Base-by-base conservation (phyloP, 306 rosid species). In the Malus asiatica region DNA sequence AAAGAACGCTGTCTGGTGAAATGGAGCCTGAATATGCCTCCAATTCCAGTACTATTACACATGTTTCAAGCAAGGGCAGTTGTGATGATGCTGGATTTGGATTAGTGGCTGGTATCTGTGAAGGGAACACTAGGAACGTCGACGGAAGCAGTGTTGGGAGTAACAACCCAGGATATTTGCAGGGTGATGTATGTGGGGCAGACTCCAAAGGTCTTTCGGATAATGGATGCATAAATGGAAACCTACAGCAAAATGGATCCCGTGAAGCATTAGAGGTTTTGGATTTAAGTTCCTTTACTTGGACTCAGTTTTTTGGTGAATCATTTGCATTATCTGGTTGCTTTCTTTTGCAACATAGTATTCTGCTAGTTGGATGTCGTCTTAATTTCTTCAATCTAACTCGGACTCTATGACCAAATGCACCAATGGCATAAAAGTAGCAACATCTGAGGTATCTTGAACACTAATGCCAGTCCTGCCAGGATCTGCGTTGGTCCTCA, bases 191-290 rank as follows among this genome's bases (percentile, higher is more conserved):
- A 5, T 71, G 57, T 48, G 87, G 72, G 79, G 77, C 74, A 45
- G 84, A 73, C 57, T 86, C 87, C 9, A 76, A 73, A 15, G 61
- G 66, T 12, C 80, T 73, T 25, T 68, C 48, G 19, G 86, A 71
- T 75, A 83, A 69, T 70, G 68, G 48, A 20, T 33, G 68, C 70
- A 52, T 83, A 10, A 65, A 68, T 68, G 84, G 80, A 69, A 75
- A 79, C 57, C 80, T 75, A 68, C 84, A 68, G 22, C 86, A 66
- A 58, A 73, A 74, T 11, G 75, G 73, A 84, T 76, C 72, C 10
- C 88, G 60, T 67, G 72, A 79, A 79, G 81, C 82, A 73, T 76
- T 74, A 76, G 89, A 93, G 98, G 98, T 91, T 89, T 84, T 84
- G 81, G 76, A 79, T 86, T 88, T 83, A 84, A 81, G 80, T 81